Evolutionary conservation across 768 basidiomycete genomes (phyloP).

Genomic region (Coprinellus aureogranulatus): DNA sequence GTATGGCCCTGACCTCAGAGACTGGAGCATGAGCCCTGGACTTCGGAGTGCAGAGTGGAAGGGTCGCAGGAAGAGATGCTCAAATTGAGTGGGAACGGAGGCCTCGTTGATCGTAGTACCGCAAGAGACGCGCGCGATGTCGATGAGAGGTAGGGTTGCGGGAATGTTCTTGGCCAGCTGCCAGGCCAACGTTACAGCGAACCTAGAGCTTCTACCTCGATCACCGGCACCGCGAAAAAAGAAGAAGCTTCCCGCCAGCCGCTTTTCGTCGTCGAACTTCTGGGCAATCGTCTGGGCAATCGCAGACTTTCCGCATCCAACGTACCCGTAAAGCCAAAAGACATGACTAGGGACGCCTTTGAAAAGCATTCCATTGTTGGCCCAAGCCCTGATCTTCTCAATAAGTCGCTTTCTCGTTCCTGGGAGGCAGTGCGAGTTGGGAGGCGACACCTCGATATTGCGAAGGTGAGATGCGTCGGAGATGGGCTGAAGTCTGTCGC

Average conservation of each 20-base stretch:
- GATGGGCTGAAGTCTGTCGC: neutral
- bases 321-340: constrained; percentile 18
- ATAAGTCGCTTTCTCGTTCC: neutral
- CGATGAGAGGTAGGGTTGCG: neutral
- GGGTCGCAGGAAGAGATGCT: neutral
- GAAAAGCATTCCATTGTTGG: neutral
- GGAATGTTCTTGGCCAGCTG: neutral
- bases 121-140: neutral
- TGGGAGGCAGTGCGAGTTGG: neutral
- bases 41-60: neutral
- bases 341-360: neutral
- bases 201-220: neutral
- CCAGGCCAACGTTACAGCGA: constrained; percentile 12
- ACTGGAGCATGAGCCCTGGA: neutral
- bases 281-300: constrained; percentile 15
- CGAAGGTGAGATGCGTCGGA: neutral
- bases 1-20: neutral
- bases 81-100: neutral
- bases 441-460: neutral
- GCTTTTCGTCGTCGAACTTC: neutral
- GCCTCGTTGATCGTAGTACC: neutral
- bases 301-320: constrained; percentile 20
- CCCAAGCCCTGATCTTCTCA: neutral
- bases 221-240: constrained; percentile 7
- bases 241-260: constrained; percentile 14